Evolutionary conservation across 2,329 filamentous ascomycete species (phyloP).

Genomic region (Ophiostoma angusticollis): DNA sequence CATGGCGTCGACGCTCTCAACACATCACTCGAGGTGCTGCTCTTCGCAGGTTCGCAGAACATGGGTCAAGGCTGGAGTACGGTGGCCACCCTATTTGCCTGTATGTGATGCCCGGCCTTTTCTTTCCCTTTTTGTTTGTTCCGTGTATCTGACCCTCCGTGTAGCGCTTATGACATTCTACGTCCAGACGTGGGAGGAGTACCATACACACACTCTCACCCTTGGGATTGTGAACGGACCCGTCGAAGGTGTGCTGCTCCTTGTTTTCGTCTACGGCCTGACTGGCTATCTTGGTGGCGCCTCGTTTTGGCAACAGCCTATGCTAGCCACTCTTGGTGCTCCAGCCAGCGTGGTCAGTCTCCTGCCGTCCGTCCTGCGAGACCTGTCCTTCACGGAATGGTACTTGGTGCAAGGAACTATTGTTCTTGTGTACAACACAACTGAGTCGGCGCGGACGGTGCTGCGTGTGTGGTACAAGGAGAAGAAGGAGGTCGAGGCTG

Average conservation of each 20-base stretch:
- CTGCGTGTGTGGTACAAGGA: constrained; percentile 56
- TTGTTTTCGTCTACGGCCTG: constrained; percentile 68
- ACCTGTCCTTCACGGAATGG: constrained; percentile 80
- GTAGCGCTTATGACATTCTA: constrained; percentile 91
- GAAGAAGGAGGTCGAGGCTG: constrained; percentile 21
- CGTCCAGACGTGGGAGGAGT: constrained; percentile 98
- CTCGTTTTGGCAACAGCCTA: constrained; percentile 82
- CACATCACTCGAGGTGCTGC: constrained; percentile 80
- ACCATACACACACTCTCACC: constrained; percentile 91
- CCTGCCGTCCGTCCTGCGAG: constrained; percentile 58
- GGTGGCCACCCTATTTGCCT: constrained; percentile 68
- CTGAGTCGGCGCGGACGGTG: constrained; percentile 70
- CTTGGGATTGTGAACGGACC: constrained; percentile 87
- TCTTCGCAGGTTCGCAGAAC: constrained; percentile 88
- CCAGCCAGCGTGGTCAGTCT: constrained; percentile 51
- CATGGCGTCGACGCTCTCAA: constrained; percentile 96
- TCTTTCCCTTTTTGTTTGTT: background rate
- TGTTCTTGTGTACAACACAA: constrained; percentile 74
- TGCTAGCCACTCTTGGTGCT: constrained; percentile 61
- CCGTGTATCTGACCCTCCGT: constrained; percentile 4
- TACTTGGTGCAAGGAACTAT: constrained; percentile 78
- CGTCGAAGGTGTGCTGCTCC: constrained; percentile 81
- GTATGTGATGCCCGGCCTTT: constrained; percentile 32
- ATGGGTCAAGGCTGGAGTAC: constrained; percentile 88
- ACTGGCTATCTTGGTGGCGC: constrained; percentile 79